Base-by-base conservation (phyloP, 2,329 filamentous ascomycete species). In the Ophiostoma sp. region DNA sequence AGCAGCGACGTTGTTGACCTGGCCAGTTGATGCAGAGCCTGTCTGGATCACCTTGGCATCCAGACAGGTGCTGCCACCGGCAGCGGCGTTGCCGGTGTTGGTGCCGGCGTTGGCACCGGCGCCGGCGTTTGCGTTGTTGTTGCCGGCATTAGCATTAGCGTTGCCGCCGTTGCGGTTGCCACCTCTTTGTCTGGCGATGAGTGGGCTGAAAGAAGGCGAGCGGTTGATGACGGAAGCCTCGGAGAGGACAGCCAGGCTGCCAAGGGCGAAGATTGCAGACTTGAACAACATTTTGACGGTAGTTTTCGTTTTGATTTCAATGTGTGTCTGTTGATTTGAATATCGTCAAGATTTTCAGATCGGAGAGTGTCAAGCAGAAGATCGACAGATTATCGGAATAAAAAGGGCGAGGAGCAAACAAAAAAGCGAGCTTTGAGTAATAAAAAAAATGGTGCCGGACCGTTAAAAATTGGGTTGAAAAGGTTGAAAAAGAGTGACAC, bases 201-300 rank as follows among this genome's bases (percentile, higher is more conserved):
- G 62, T 17, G 62, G 33, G 31, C 31, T 36, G 62, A 11, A 65
- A 5, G 60, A 57, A 27, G 23, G 52, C 23, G 62, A 72, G 13
- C 79, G 78, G 70, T 77, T 75, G 71, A 84, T 76, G 27, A 78
- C 77, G 20, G 80, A 79, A 65, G 83, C 85, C 54, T 86, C 83
- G 70, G 79, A 76, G 64, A 82, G 76, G 70, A 79, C 79, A 67
- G 80, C 77, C 72, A 85, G 76, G 77, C 85, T 81, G 76, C 84
- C 72, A 31, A 87, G 80, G 79, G 83, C 80, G 67, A 84, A 72
- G 72, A 86, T 74, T 66, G 84, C 75, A 72, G 79, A 79, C 77
- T 85, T 85, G 76, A 85, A 76, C 76, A 85, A 81, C 85, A 87
- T 87, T 67, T 75, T 84, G 80, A 73, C 57, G 74, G 11, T 44